Percentiles rank a stretch among this genome's conserved stretches.
These are phyloP conservation scores for Verticillium isaacii DNA, from an alignment of 2,329 filamentous ascomycete species.

Conservation along the genomic window DNA sequence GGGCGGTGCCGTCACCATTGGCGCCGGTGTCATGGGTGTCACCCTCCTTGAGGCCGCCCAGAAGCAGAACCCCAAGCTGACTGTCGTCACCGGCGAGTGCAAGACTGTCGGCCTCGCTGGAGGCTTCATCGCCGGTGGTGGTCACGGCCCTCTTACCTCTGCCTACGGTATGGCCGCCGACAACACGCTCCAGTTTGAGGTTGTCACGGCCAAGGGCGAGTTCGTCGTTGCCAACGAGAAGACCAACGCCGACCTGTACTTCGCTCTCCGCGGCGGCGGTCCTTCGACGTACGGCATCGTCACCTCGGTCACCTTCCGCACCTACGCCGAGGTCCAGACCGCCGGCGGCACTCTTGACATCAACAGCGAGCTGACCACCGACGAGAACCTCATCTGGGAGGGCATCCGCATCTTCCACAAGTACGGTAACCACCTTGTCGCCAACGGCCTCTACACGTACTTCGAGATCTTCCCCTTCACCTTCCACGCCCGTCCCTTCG, in stretches of 20 bases:
- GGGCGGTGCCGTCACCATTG: constrained; percentile 48
- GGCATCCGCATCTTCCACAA: constrained; percentile 43
- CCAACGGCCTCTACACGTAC: constrained; percentile 35
- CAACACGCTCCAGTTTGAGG: constrained; percentile 39
- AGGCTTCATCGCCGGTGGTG: constrained; percentile 57
- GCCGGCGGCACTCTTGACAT: constrained; percentile 36
- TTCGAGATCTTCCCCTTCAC: constrained; percentile 34
- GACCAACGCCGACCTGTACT: constrained; percentile 49
- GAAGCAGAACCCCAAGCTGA: constrained; percentile 28
- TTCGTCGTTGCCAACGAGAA: constrained; percentile 37
- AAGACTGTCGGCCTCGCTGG: constrained; percentile 54
- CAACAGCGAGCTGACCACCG: constrained; percentile 27
- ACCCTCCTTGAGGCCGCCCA: constrained; percentile 37
- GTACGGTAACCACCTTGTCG: constrained; percentile 33
- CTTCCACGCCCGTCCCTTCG: constrained; percentile 32
- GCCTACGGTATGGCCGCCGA: constrained; percentile 41
- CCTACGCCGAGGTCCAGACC: constrained; percentile 37
- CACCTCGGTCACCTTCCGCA: constrained; percentile 46
- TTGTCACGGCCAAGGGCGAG: constrained; percentile 38
- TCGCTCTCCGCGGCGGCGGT: constrained; percentile 51
- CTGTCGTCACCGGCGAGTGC: constrained; percentile 49
- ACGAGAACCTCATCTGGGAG: constrained; percentile 39
- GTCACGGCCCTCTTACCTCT: constrained; percentile 43
- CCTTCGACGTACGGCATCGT: constrained; percentile 49
- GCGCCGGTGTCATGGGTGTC: constrained; percentile 46